A percentile compares a stretch with the other conserved stretches of the same genome.
Evolutionary conservation across 2,329 filamentous ascomycete genomes (phyloP).

Genomic region (Lasiodiplodia theobromae): DNA sequence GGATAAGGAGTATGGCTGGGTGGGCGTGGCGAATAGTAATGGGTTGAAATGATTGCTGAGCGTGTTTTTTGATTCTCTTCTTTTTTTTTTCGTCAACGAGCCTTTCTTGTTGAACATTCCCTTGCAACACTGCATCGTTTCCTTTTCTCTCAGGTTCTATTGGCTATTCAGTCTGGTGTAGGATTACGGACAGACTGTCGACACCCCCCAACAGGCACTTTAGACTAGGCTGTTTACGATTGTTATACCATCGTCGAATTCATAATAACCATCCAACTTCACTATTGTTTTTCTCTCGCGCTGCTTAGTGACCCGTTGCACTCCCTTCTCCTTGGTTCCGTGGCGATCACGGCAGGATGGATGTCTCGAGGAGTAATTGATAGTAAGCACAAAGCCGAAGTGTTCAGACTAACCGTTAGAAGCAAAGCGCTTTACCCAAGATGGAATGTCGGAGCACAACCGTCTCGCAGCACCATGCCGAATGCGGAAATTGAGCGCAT

Average conservation of each 20-base stretch:
- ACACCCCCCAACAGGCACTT: neutral
- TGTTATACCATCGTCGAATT: neutral
- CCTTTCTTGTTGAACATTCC: neutral
- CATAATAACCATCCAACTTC: neutral
- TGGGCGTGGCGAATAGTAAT: constrained; percentile 6
- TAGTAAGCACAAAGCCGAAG: neutral
- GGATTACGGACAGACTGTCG: constrained; percentile 11
- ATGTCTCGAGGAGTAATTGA: neutral
- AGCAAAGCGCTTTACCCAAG: neutral
- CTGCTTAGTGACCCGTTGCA: neutral
- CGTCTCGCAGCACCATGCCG: neutral
- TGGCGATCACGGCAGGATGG: neutral
- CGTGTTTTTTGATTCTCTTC: neutral
- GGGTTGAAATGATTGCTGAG: neutral
- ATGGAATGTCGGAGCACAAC: neutral
- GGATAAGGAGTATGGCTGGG: constrained; percentile 25
- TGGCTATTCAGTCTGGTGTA: neutral
- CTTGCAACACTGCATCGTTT: neutral
- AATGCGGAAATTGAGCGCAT: neutral
- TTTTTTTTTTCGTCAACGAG: neutral
- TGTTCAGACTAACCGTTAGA: neutral
- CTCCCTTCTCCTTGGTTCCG: neutral
- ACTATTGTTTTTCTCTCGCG: neutral
- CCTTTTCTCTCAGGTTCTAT: neutral
- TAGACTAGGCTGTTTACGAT: neutral